phyloP scores from a whole-genome alignment of 768 basidiomycete species.

The Trametes cubensis region DNA sequence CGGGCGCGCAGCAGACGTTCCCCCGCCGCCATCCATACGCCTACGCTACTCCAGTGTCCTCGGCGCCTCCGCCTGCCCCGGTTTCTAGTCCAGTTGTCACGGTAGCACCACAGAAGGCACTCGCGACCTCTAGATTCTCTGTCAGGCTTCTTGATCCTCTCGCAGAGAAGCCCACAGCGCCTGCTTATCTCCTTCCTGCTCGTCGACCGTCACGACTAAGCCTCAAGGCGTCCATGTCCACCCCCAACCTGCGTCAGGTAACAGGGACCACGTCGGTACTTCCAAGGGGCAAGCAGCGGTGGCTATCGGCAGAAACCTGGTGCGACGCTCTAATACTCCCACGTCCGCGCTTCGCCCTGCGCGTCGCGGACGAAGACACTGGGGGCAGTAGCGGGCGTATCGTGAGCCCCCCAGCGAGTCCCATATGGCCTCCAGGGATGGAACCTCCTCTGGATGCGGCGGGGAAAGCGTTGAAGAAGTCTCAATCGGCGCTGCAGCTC shows the following conservation, averaged over 20 bases:
- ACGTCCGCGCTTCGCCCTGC: slow-evolving; percentile 63
- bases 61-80: slow-evolving; percentile 18
- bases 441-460: slow-evolving; percentile 4
- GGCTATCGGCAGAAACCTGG: slow-evolving; percentile 78
- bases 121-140: slow-evolving; percentile 28
- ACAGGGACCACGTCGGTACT: slow-evolving; percentile 27
- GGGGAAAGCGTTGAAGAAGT: slow-evolving; percentile 25
- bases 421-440: slow-evolving; percentile 33
- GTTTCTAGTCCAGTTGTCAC: slow-evolving; percentile 20
- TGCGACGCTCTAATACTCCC: slow-evolving; percentile 81
- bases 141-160: slow-evolving; percentile 31
- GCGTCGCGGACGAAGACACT: slow-evolving; percentile 41
- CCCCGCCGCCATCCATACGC: slow-evolving; percentile 55
- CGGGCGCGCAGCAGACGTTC: slow-evolving; percentile 9
- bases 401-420: slow-evolving; percentile 55
- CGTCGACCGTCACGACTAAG: slow-evolving; percentile 26
- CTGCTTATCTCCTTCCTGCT: slow-evolving; percentile 29
- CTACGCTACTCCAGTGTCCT: slow-evolving; percentile 39
- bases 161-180: slow-evolving; percentile 22
- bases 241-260: slow-evolving; percentile 57
- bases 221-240: slow-evolving; percentile 62
- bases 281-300: slow-evolving; percentile 57
- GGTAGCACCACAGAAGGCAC: slow-evolving; percentile 19
- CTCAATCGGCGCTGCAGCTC: slow-evolving; percentile 40
- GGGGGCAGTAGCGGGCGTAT: slow-evolving; percentile 36